phyloP scores from a whole-genome alignment of 495 filamentous ascomycete genomes.

The Neurospora africana region DNA sequence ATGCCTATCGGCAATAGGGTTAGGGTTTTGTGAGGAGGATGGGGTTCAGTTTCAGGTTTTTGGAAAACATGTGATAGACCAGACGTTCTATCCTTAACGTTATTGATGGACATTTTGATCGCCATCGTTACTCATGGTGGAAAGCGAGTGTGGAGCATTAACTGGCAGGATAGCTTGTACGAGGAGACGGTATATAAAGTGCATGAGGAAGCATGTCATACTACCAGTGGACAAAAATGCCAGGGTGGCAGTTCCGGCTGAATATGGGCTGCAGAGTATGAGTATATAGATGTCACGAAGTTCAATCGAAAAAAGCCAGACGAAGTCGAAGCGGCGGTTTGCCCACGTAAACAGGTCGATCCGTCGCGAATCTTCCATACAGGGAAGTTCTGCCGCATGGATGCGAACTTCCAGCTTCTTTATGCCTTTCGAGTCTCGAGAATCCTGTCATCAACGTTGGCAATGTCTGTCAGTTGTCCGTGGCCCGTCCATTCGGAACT shows the following conservation, averaged over 20 bases:
- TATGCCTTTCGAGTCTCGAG: neutral
- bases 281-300: neutral
- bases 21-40: neutral
- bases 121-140: neutral
- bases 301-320: neutral
- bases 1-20: conserved; percentile 17
- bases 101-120: neutral
- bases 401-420: neutral
- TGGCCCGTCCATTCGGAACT: neutral
- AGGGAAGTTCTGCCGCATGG: neutral
- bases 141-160: neutral
- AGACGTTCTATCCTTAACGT: neutral
- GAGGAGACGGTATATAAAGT: neutral
- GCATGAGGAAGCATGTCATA: neutral
- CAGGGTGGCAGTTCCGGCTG: neutral
- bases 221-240: neutral
- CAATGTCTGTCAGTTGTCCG: too few relatives aligned
- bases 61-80: neutral
- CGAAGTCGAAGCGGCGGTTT: neutral
- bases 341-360: neutral
- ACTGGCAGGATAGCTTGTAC: neutral
- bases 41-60: neutral
- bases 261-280: neutral
- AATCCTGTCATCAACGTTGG: too few relatives aligned
- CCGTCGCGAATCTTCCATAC: neutral